These are phyloP conservation scores for Trichoderma erinaceum DNA, from an alignment of 495 filamentous ascomycete genomes.

Conservation along the genomic window DNA sequence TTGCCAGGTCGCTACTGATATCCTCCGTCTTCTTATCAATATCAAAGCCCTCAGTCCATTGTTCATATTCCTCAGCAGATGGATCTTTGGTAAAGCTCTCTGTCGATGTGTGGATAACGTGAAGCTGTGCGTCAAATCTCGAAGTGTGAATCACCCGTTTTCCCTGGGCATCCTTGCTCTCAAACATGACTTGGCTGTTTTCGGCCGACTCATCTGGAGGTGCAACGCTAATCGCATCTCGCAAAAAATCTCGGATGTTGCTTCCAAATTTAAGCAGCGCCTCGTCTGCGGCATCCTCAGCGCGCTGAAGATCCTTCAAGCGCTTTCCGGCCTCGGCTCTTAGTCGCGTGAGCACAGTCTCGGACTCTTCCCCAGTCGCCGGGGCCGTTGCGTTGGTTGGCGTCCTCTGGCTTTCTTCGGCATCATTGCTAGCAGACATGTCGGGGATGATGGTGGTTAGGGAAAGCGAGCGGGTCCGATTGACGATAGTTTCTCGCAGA, in stretches of 20 bases:
- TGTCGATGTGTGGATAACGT: slow-evolving; percentile 81
- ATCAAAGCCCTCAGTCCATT: slow-evolving; percentile 71
- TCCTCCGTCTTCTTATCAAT: slow-evolving; percentile 78
- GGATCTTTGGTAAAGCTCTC: slow-evolving; percentile 86
- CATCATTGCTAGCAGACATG: slow-evolving; percentile 21
- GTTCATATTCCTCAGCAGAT: slow-evolving; percentile 62
- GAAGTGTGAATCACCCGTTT: slow-evolving; percentile 90
- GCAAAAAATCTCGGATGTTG: slow-evolving; percentile 84
- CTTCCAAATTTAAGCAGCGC: slow-evolving; percentile 88
- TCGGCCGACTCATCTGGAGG: slow-evolving; percentile 45
- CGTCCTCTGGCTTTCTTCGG: slow-evolving; percentile 34
- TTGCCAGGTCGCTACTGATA: slow-evolving; percentile 76
- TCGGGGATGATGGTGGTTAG: slow-evolving; percentile 40
- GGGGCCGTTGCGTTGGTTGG: slow-evolving; percentile 37
- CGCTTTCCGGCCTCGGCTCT: slow-evolving; percentile 74
- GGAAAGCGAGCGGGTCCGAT: slow-evolving; percentile 66
- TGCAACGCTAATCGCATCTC: slow-evolving; percentile 83
- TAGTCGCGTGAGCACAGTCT: slow-evolving; percentile 77
- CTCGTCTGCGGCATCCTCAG: slow-evolving; percentile 96
- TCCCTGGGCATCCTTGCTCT: slow-evolving; percentile 84
- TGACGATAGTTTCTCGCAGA: slow-evolving; percentile 61
- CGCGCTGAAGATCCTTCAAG: slow-evolving; percentile 84
- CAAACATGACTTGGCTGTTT: slow-evolving; percentile 62
- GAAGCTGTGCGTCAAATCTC: slow-evolving; percentile 90
- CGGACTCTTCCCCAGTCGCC: slow-evolving; percentile 56